Base-by-base conservation (phyloP, 441 rosid genomes). In the Pelargonium australe region DNA sequence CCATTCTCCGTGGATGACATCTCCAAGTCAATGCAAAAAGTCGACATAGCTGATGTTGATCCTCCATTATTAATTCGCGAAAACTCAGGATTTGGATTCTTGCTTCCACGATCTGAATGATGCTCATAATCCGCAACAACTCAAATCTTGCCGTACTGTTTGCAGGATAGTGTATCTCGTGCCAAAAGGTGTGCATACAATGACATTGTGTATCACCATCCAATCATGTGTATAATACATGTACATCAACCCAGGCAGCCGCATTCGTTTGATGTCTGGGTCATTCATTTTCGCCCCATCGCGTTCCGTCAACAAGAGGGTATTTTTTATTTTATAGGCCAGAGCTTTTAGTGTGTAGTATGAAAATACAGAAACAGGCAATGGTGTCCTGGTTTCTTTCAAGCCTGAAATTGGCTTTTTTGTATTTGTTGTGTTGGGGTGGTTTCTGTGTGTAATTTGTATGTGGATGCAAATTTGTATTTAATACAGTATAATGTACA, bases 1-100 rank as follows among this genome's bases (percentile, higher is more conserved):
- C 99, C 98, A 20, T 95, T 95, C 78, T 92, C 98, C 4, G 98
- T 95, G 49, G 98, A 95, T 70, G 99, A 92, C 75, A 74, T 92
- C 60, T 92, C 98, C 20, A 92, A 92, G 81, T 91, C 99, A 43
- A 91, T 89, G 98, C 89, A 85, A 80, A 93, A 87, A 72, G 85
- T 92, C 64, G 96, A 95, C 76, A 88, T 95, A 23, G 68, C 84
- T 0, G 98, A 92, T 80, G 78, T 95, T 1, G 96, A 91, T 71
- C 97, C 98, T 1, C 99, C 98, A 9, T 85, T 92, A 16, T 86
- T 91, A n/a, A 89, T 95, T 72, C 84, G 81, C 0, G 99, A 92
- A 82, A 92, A 95, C 68, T 82, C 92, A 8, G 96, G 96, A 72
- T 95, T 95, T 76, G 86, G 92, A 75, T 95, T 95, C 89, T 81